Evolutionary conservation across 2,329 filamentous ascomycete genomes (phyloP), one percentile per base, ranked within the genome.

Genomic region (Chrysoporthe cubensis): DNA sequence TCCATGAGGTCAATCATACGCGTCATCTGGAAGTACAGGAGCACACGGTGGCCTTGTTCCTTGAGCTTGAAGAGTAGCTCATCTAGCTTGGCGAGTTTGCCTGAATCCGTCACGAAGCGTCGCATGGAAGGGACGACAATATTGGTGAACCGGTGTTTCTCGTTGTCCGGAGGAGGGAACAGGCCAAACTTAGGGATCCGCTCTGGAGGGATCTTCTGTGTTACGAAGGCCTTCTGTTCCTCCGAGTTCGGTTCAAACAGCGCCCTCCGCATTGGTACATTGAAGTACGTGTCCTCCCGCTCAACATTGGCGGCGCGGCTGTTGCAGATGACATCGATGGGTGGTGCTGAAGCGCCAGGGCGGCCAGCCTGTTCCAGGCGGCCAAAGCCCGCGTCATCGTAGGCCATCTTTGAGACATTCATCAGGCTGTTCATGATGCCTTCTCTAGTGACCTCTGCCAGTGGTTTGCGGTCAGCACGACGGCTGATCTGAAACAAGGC

Each of bases 21-120:
- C 4, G 96, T 99, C 96, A 99, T 99, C 84, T 99, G 96, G 92
- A 99, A 99, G 85, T 99, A 99, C 26, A 99, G 84, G 65, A 99
- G 84, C 32, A 99, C 96, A 75, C 96, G 94, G 74, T 99, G 96
- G 46, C 92, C 92, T 71, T 91, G 92, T 70, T 93, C 91, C 85
- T 98, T 99, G 75, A 99, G 89, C 78, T 94, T 87, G 77, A 92
- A 92, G 16, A 99, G 86, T 21, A 99, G 84, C 72, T 92, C 85
- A 77, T 99, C 96, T 62, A 99, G 84, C 76, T 94, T 93, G 59
- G 94, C 94, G 69, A 99, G 87, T 82, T 99, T 99, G 76, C 96
- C 96, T 64, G 94, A 97, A 80, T 98, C 96, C 1, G 95, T 98
- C 68, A 99, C 96, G 76, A 99, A 99, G 73, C 94, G 93, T 62